phyloP scores from a whole-genome alignment of 805 yeast genomes.

The Candida patagonica region DNA sequence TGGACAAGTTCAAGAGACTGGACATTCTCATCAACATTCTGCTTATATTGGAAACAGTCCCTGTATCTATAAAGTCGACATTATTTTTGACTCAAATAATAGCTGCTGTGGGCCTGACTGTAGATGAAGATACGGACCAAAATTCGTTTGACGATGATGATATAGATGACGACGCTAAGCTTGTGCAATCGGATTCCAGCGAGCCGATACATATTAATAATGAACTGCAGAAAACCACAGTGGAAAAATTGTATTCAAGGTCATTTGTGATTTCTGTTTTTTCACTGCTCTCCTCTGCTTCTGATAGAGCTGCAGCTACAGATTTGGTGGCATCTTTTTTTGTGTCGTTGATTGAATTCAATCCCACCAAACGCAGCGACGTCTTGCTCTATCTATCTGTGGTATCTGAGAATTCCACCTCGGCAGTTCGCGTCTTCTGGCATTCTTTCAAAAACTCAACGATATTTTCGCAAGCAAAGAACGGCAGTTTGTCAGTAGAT shows the following conservation, averaged over 20 bases:
- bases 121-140: not conserved
- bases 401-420: conserved; percentile 5
- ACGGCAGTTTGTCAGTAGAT: not conserved
- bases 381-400: conserved; percentile 13
- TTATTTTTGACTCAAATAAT: no score
- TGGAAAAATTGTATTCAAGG: conserved; percentile 10
- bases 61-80: no score
- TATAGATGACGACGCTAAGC: conserved; percentile 1
- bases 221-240: conserved; percentile 1
- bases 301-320: not conserved
- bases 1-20: no score
- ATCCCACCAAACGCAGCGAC: conserved; percentile 11
- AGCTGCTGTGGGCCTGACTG: not conserved
- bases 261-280: conserved; percentile 9
- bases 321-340: conserved; percentile 15
- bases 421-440: conserved; percentile 16
- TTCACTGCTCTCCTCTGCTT: not conserved
- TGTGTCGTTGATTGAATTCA: conserved; percentile 11
- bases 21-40: no score
- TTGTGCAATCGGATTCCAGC: not conserved
- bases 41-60: no score
- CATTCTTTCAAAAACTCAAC: conserved; percentile 11
- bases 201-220: not conserved
- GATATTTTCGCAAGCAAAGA: conserved; percentile 3
- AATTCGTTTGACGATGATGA: conserved; percentile 1